Evolutionary conservation across 164 flowering plant genomes (phyloP), one percentile per base, ranked within the genome.

Genomic region (Nelumbo lutea): DNA sequence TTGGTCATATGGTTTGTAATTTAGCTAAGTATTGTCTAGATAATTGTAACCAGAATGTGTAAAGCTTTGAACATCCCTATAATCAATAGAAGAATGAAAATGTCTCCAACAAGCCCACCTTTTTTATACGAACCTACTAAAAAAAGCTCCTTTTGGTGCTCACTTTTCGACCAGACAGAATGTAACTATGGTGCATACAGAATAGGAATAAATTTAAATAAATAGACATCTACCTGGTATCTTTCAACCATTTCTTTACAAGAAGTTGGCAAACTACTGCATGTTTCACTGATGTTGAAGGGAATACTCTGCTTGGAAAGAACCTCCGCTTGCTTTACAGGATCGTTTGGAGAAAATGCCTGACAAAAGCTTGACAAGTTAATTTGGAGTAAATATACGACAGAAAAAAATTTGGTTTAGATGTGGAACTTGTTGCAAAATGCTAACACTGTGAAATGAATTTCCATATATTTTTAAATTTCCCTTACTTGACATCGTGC

Each of bases 261-360:
- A 39, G 82, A 81, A 6, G 81, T 80, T 27, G 98, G 96, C 71
- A 83, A 72, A 69, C 42, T 76, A 41, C 76, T 71, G 48, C 66
- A 70, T 41, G 70, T 77, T 62, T 84, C 93, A 59, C 82, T 70
- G 47, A 87, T 62, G 77, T 81, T 79, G 62, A 92, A 87, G 63
- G 93, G 84, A 69, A 89, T 72, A 69, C 72, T 95, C 81, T 90
- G 99, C 82, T 82, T 83, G 13, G 90, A 80, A 11, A 93, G 83
- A 72, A 69, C 74, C 66, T 95, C 99, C 63, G 98, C 98, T 0
- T 86, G 66, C 77, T 89, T 95, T 41, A 78, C 68, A 11, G 90
- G 89, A 63, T 90, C 98, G 78, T 39, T 87, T 56, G 99, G 98
- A 68, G 85, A 80, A 76, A 79, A 95, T 9, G 93, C 90, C 99